A percentile compares a stretch with the other conserved stretches of the same genome.
Evolutionary conservation across 2,329 filamentous ascomycete species (phyloP).

Genomic region (Monascus ruber): DNA sequence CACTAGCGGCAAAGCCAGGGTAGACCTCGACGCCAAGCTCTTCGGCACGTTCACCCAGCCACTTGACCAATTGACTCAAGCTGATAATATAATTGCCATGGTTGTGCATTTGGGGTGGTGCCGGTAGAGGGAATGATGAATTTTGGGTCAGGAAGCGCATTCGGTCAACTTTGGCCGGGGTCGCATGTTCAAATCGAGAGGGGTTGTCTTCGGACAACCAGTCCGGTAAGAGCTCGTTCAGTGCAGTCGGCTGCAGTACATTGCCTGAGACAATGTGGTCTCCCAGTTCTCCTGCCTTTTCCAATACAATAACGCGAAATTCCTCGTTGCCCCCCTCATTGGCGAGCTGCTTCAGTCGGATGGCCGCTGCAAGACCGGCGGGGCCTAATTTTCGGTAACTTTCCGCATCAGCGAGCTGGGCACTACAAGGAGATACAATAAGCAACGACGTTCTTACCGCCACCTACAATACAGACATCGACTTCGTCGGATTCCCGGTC

Average conservation of each 20-base stretch:
- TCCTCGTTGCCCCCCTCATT: constrained; percentile 93
- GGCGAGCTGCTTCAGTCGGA: constrained; percentile 87
- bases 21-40: constrained; percentile 94
- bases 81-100: constrained; percentile 96
- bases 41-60: constrained; percentile 93
- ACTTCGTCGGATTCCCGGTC: constrained; percentile 89
- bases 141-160: constrained; percentile 92
- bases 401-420: constrained; percentile 2
- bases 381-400: constrained; percentile 45
- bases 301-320: constrained; percentile 81
- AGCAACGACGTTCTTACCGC: constrained; percentile 41
- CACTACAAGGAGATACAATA: neutral
- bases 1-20: constrained; percentile 86
- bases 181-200: constrained; percentile 75
- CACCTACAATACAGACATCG: constrained; percentile 93
- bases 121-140: constrained; percentile 65
- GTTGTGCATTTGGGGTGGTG: constrained; percentile 95
- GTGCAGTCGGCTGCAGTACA: constrained; percentile 77
- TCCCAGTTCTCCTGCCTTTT: constrained; percentile 91
- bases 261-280: constrained; percentile 94
- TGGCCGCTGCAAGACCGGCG: constrained; percentile 82
- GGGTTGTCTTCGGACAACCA: constrained; percentile 87
- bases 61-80: constrained; percentile 87
- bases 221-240: constrained; percentile 84
- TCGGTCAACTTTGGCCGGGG: constrained; percentile 68